These are phyloP conservation scores for Termitomyces sp. DNA, from an alignment of 768 basidiomycete species.

Conservation along the genomic window DNA sequence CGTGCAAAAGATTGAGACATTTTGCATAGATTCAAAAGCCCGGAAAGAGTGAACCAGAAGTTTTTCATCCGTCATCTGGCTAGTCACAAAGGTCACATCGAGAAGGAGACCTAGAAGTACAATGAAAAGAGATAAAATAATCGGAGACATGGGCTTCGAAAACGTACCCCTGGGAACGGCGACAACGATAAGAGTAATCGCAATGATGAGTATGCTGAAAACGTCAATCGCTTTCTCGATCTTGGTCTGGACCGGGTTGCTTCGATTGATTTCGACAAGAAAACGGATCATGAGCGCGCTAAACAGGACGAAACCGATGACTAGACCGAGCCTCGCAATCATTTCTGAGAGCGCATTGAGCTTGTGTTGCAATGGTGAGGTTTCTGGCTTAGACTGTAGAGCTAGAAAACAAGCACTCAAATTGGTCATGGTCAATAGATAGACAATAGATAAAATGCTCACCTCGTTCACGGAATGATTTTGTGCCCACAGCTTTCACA, in stretches of 20 bases:
- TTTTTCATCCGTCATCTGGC: conserved; percentile 93
- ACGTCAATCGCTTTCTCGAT: no score
- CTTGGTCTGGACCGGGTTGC: no score
- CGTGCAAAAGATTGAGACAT: conserved; percentile 92
- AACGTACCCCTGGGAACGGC: no score
- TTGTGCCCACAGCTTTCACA: conserved; percentile 86
- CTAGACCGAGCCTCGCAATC: conserved; percentile 83
- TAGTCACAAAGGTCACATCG: conserved; percentile 96
- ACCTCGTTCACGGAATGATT: conserved; percentile 95
- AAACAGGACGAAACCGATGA: no score
- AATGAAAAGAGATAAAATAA: no score
- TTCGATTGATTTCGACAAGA: no score
- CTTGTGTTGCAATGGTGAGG: conserved; percentile 92
- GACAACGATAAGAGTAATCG: no score
- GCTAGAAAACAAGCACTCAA: conserved; percentile 35
- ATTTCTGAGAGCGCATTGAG: conserved; percentile 91
- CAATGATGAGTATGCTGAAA: no score
- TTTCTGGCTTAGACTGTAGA: conserved; percentile 78
- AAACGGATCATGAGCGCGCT: no score
- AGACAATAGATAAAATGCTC: neutral
- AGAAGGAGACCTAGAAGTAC: conserved; percentile 68
- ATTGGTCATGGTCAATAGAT: no score
- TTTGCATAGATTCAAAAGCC: conserved; percentile 98
- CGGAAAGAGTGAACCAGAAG: conserved; percentile 91
- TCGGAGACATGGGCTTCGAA: neutral